phyloP scores from a whole-genome alignment of 768 basidiomycete genomes.

The Boletus huronensis region DNA sequence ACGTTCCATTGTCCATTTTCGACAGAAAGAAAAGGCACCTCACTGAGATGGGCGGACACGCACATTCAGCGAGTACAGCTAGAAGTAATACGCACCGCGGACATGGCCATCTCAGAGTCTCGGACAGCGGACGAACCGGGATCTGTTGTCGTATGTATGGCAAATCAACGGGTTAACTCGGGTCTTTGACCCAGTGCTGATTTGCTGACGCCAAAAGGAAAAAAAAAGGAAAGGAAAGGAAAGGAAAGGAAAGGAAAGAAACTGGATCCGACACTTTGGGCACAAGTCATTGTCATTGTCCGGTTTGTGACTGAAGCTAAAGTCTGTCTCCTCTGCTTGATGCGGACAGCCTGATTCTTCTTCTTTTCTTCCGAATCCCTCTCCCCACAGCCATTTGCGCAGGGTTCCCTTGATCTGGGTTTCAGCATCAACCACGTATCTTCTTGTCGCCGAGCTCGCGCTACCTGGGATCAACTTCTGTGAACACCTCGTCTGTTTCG shows the following conservation, averaged over 20 bases:
- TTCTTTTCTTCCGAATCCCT: not conserved
- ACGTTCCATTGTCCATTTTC: not conserved
- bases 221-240: too few species aligned
- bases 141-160: not conserved
- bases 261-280: not conserved
- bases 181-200: not conserved
- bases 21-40: not conserved
- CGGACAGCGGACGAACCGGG: not conserved
- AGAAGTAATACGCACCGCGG: too few species aligned
- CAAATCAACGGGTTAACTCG: too few species aligned
- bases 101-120: too few species aligned
- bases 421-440: not conserved
- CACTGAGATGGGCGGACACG: not conserved
- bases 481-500: not conserved
- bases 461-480: constrained; percentile 1
- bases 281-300: not conserved
- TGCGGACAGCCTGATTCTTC: not conserved
- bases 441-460: not conserved
- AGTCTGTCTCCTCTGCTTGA: not conserved
- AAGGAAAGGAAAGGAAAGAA: too few species aligned
- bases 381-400: not conserved
- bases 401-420: not conserved
- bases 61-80: not conserved
- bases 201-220: not conserved
- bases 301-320: not conserved